phyloP scores from a whole-genome alignment of 2,329 filamentous ascomycete species.

The Graphilbum fragrans region DNA sequence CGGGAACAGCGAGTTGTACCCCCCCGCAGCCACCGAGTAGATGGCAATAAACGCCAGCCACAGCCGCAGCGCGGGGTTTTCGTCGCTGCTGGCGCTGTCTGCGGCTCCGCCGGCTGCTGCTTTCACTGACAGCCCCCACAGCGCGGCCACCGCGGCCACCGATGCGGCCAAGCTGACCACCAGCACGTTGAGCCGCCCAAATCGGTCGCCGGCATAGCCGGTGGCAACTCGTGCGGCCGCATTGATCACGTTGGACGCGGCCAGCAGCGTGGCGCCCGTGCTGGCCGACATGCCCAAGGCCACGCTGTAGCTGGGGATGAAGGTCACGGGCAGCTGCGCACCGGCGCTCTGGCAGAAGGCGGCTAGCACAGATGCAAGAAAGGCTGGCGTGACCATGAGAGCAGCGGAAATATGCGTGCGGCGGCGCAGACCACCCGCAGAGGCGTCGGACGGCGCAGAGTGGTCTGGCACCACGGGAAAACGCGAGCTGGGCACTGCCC shows the following conservation, averaged over 20 bases:
- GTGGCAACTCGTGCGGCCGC: slow-evolving; percentile 27
- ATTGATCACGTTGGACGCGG: slow-evolving; percentile 32
- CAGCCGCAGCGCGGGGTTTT: slow-evolving; percentile 1
- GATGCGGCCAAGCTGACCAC: slow-evolving; percentile 13
- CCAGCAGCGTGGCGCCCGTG: slow-evolving; percentile 29
- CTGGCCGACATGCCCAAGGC: slow-evolving; percentile 26
- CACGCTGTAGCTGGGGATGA: slow-evolving; percentile 33
- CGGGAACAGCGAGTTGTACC: slow-evolving; percentile 32
- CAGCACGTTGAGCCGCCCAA: slow-evolving; percentile 34
- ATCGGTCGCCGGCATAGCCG: slow-evolving; percentile 31
- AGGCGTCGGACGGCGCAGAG: slow-evolving; percentile 4
- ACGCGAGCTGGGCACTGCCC: slow-evolving; percentile 24
- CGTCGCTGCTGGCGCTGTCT: not conserved
- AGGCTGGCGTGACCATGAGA: slow-evolving; percentile 78
- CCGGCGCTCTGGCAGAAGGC: slow-evolving; percentile 46
- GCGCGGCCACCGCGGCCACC: slow-evolving; percentile 6
- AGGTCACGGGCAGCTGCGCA: slow-evolving; percentile 32
- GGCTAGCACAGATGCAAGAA: slow-evolving; percentile 81
- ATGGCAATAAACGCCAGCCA: slow-evolving; percentile 21
- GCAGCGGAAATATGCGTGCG: slow-evolving; percentile 33
- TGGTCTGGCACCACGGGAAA: slow-evolving; percentile 13
- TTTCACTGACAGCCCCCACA: slow-evolving; percentile 9
- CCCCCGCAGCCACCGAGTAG: slow-evolving; percentile 29
- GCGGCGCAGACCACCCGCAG: slow-evolving; percentile 12
- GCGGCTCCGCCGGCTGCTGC: not conserved